Conservation (phyloP, 306 rosid species). For the Castanospermum australe region DNA sequence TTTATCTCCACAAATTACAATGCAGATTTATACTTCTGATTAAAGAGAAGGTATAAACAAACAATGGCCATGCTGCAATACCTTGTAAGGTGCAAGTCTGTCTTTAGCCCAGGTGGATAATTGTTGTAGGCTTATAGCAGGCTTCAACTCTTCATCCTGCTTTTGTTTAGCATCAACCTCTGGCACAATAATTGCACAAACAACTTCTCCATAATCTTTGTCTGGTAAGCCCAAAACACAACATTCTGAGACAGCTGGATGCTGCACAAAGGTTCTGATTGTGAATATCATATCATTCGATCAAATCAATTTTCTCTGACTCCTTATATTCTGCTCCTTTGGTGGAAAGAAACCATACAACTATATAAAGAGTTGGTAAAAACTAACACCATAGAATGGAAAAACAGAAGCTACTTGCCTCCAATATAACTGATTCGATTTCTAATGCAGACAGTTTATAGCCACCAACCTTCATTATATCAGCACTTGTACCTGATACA, state of each 20-base stretch:
- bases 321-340: neutral
- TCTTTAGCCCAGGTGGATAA: conserved; percentile 76
- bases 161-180: conserved; percentile 41
- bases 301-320: no score
- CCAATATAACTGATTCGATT: conserved; percentile 80
- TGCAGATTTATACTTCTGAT: neutral
- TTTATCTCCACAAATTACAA: neutral
- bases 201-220: conserved; percentile 81
- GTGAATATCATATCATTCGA: neutral
- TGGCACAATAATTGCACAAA: conserved; percentile 73
- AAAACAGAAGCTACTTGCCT: conserved; percentile 50
- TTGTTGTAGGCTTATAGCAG: conserved; percentile 62
- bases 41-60: neutral
- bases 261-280: conserved; percentile 50
- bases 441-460: conserved; percentile 90
- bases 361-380: neutral
- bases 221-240: conserved; percentile 89
- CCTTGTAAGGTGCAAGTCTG: conserved; percentile 97
- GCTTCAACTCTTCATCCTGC: conserved; percentile 50
- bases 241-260: conserved; percentile 77
- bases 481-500: conserved; percentile 80
- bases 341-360: neutral
- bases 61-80: conserved; percentile 27
- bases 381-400: neutral
- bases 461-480: conserved; percentile 95